Evolutionary conservation across 495 filamentous ascomycete species (phyloP), one percentile per base, ranked within the genome.

Genomic region (Penicillium waksmanii): DNA sequence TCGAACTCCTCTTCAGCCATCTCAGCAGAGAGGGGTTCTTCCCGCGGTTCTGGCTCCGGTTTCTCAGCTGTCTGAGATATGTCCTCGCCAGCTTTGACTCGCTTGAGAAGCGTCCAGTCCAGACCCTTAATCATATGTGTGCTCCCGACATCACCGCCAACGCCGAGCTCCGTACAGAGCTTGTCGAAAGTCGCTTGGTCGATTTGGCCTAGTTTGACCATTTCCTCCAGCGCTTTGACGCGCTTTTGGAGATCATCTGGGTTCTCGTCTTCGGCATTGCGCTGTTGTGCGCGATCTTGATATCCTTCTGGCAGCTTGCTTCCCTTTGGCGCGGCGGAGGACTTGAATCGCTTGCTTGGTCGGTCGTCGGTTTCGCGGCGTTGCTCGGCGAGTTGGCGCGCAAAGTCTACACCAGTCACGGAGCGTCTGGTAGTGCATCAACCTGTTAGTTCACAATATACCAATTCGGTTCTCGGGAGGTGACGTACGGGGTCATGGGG

Each of bases 71-170:
- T 40, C 43, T 60, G 51, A 17, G 58, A 61, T 35, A 93, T 81
- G 77, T 94, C 86, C 71, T 94, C 91, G 5, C 90, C 91, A 51
- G 80, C 84, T 63, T 80, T 82, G 31, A 92, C 82, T 66, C 89
- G 82, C 71, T 88, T 85, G 49, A 98, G 74, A 18, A 98, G 73
- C 72, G 86, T 86, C 66, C 88, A 89, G 74, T 98, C 96, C 57
- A 98, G 73, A 2, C 95, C 95, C 73, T 97, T 98, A 33, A 97
- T 86, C 66, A 97, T 75, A 81, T 96, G 90, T 36, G 90, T 94
- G 64, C 87, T 89, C 3, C 74, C 74, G 31, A 92, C 68, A 68
- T 96, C 91, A 5, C 93, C 94, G 3, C 93, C 93, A 3, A 92
- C 86, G 1, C 77, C 76, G 53, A 97, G 89, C 63, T 96, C 84